Evolutionary conservation across 2,329 filamentous ascomycete genomes (phyloP).

Genomic region (Xylariaceae sp.): DNA sequence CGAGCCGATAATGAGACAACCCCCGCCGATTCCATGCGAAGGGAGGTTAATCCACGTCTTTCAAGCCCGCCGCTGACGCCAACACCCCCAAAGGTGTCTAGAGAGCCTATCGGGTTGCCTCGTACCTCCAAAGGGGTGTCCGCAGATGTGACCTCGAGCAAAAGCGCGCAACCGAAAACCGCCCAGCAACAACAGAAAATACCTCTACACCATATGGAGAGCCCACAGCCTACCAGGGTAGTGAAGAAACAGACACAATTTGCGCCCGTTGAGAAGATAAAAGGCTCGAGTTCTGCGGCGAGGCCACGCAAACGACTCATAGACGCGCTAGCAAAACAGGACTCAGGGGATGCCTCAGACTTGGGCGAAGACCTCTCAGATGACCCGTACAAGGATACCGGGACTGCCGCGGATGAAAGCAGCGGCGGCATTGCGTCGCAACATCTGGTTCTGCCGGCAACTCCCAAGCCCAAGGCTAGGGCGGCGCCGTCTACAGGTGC

Average conservation of each 20-base stretch:
- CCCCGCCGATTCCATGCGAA: conserved; percentile 21
- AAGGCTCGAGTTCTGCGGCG: conserved; percentile 12
- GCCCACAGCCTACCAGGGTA: conserved; percentile 4
- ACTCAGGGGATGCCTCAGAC: conserved; percentile 16
- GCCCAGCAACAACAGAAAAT: conserved; percentile 22
- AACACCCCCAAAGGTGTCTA: conserved; percentile 15
- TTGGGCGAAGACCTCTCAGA: conserved; percentile 15
- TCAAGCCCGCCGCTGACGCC: conserved; percentile 31
- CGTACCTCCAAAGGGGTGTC: conserved; percentile 1
- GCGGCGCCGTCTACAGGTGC: conserved; percentile 16
- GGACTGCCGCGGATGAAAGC: conserved; percentile 18
- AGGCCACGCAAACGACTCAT: conserved; percentile 28
- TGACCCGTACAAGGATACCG: conserved; percentile 15
- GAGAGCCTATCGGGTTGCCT: conserved; percentile 1
- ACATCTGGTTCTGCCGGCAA: conserved; percentile 20
- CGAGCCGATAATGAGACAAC: conserved; percentile 13
- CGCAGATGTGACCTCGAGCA: conserved; percentile 2
- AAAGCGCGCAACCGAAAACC: conserved; percentile 9
- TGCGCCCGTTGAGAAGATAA: conserved; percentile 3
- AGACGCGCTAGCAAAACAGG: conserved; percentile 28
- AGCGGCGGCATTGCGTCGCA: conserved; percentile 20
- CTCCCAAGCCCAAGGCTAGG: conserved; percentile 21
- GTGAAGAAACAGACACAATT: conserved; percentile 12
- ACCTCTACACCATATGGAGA: conserved; percentile 26
- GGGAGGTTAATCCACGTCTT: conserved; percentile 19